Conservation (phyloP, 148 eudicot species). For the Nepenthes gracilis region DNA sequence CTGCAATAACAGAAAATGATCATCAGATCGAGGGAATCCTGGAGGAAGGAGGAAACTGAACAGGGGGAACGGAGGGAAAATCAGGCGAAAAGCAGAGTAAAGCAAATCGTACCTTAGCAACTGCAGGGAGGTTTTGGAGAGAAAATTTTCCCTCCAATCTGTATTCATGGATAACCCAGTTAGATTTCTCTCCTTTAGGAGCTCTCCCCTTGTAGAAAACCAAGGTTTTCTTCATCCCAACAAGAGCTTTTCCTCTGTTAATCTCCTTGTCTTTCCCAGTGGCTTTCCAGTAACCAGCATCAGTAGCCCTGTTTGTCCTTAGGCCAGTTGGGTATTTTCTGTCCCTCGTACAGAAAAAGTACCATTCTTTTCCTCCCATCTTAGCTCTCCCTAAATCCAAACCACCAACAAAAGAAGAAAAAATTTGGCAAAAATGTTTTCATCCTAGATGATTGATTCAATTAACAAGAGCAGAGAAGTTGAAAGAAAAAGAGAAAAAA, state of each 20-base stretch:
- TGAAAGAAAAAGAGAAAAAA: too few species aligned
- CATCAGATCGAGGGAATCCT: not conserved
- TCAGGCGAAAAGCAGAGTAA: not conserved
- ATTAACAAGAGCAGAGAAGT: too few species aligned
- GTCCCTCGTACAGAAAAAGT: constrained; percentile 48
- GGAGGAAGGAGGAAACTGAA: not conserved
- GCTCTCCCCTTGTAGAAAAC: constrained; percentile 63
- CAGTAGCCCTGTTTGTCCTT: constrained; percentile 55
- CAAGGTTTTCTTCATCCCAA: constrained; percentile 60
- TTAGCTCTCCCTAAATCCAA: constrained; percentile 34
- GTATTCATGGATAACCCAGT: constrained; percentile 62
- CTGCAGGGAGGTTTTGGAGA: constrained; percentile 22
- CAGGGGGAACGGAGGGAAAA: not conserved
- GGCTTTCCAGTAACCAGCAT: constrained; percentile 63
- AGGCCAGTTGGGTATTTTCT: constrained; percentile 53
- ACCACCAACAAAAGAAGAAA: not conserved
- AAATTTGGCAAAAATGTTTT: not conserved
- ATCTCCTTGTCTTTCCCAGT: constrained; percentile 63
- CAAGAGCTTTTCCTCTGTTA: constrained; percentile 32
- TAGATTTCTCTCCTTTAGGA: constrained; percentile 45
- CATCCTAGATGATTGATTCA: too few species aligned
- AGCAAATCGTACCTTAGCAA: constrained; percentile 7
- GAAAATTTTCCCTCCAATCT: constrained; percentile 36
- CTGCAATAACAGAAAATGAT: constrained; percentile 4
- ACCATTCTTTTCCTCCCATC: constrained; percentile 63